These are phyloP conservation scores for Tillandsia leiboldiana DNA, from an alignment of 176 grass and related monocot genomes.

Conservation along the genomic window DNA sequence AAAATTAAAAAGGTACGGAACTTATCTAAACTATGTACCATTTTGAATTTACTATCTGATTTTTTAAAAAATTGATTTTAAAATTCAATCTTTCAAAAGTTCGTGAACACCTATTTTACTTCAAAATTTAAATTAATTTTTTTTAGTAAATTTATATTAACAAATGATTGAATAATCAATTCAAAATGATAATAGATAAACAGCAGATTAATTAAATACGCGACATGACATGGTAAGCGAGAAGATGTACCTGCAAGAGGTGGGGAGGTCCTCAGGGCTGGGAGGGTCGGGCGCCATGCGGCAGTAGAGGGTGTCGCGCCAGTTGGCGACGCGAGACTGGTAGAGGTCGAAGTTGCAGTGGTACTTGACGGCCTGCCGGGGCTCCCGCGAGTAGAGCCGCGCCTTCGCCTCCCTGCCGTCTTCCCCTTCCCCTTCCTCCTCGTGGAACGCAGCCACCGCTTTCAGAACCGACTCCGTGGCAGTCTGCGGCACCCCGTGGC, in stretches of 20 bases:
- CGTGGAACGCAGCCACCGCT: constrained; percentile 37
- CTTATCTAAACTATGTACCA: no score
- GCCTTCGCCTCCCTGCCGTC: constrained; percentile 26
- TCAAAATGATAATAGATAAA: no score
- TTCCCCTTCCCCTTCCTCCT: not conserved
- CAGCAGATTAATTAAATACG: no score
- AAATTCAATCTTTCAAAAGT: no score
- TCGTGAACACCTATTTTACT: no score
- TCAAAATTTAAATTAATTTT: no score
- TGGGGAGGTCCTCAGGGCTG: constrained; percentile 24
- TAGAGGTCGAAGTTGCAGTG: constrained; percentile 55
- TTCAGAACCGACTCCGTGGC: constrained; percentile 10
- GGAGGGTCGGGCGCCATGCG: constrained; percentile 48
- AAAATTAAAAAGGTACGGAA: no score
- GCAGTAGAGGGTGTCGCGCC: constrained; percentile 54
- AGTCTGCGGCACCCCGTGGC: constrained; percentile 21
- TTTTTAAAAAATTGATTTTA: no score
- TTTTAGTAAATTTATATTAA: no score
- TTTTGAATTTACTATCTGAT: no score
- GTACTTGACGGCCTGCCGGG: constrained; percentile 32
- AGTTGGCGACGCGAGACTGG: constrained; percentile 34
- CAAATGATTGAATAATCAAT: no score
- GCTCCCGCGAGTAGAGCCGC: constrained; percentile 44
- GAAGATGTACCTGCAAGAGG: constrained; percentile 20
- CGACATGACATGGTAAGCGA: no score